Base-by-base conservation (phyloP, 2,329 filamentous ascomycete genomes). In the Gyromitra esculenta region DNA sequence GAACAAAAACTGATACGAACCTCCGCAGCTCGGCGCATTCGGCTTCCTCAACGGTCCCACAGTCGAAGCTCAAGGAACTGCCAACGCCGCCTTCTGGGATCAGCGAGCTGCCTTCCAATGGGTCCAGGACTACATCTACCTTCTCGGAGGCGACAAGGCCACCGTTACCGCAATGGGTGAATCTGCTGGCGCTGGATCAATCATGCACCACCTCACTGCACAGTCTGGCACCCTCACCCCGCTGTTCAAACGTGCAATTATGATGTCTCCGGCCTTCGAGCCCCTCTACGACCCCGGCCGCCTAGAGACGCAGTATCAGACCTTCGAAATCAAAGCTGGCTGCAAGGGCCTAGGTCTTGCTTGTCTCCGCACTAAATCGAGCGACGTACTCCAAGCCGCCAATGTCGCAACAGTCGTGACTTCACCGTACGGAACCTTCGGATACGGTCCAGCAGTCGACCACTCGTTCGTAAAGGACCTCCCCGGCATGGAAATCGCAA, bases 21-120 rank as follows among this genome's bases (percentile, higher is more conserved):
- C 8, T 11, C 13, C 25, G 41, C 43, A 82, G 81, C 80, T 86
- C 1, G 86, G 86, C 13, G 84, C 85, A 0, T 87, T 84, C 76
- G 86, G 86, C 0, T 87, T 84, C 74, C 82, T 87, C 0, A 84
- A 84, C 5, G 86, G 85, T 2, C 81, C 83, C 1, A 84, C 84
- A 15, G 84, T 87, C 81, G 83, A 87, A 75, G 75, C 80, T 0
- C 81, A 83, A 2, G 85, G 82, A 0, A 81, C 84, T 0, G 83
- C 86, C 0, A 75, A 75, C 7, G 64, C 64, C 5, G 91, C 90
- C 0, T 82, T 92, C 7, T 84, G 91, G 3, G 90, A 92, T 79
- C 89, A 92, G 82, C 85, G 89, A 15, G 83, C 85, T 2, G 84
- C 84, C 1, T 82, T 87, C 21, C 81, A 87, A 78, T 88, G 86